Base-by-base conservation (phyloP, 352 stramenopile species). In the Globisporangium camurandrum region DNA sequence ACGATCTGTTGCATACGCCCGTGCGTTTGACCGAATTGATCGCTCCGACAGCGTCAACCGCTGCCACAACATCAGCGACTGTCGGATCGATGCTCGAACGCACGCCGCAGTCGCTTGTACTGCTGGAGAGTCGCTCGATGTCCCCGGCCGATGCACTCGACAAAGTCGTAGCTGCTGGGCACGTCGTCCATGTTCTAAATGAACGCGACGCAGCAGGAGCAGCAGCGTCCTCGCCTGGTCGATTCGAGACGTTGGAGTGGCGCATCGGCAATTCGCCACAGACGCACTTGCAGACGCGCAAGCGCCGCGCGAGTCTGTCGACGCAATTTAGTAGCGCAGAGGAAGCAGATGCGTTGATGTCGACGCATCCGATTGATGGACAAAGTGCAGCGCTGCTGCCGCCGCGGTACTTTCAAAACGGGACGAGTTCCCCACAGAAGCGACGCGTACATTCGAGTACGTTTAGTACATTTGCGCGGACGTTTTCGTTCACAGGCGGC, bases 401-500 rank as follows among this genome's bases (percentile, higher is more conserved):
- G n/a, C 77, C 81, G 16, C 77, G 67, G 8, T 92, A 92, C 64
- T 69, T 88, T 20, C 63, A 74, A 34, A 68, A 59, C 45, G 40
- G 46, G 22, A 59, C 69, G 3, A 66, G 66, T 37, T 78, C 74
- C 0, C 74, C 75, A 14, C 57, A 84, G 50, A 93, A 91, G 56
- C 76, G 79, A 22, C 75, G 79, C 37, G 76, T 81, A 43, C 77
- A 91, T 60, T 88, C 79, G 42, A 85, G 74, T 19, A 93, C 79
- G 2, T 88, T 93, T 53, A 69, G 79, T 44, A 67, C 75, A 39
- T 86, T 88, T 45, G 69, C 75, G 46, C 68, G 81, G 51, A 87
- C 80, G 5, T 75, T 92, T 44, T 89, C 80, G 30, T 92, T 92
- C 66, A 61, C 54, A 17, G 42, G 54, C 12, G 28, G 40, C 24